Evolutionary conservation across 1,139 yeast genomes (phyloP), one percentile per base, ranked within the genome.

Genomic region (Pichia sp.): DNA sequence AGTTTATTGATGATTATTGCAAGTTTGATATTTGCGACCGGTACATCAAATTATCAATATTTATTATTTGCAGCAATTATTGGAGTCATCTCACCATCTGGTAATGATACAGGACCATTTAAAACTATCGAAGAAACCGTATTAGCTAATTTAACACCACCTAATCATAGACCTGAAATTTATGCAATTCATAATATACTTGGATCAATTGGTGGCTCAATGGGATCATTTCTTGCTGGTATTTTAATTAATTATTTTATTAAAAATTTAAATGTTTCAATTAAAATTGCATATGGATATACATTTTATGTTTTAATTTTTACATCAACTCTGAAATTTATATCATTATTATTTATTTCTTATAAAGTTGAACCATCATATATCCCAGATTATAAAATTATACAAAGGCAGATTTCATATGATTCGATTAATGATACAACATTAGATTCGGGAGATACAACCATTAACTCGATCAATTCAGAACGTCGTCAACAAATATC

Each of bases 51-150:
- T 60, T 87, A 73, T 64, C 67, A 71, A 60, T 55, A 84, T 0
- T 70, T 90, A 45, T 70, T 90, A 34, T 30, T 75, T 4, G 95
- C 96, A 3, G 83, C 87, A 1, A 72, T 76, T 7, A 56, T 81
- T 48, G 88, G 88, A 0, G 90, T 90, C 14, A 85, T 90, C 6
- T 87, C 96, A 1, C 96, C 96, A 0, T 82, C 91, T 41, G 96
- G 96, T 18, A 93, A 85, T 62, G 97, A 90, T 64, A 88, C 93
- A 0, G 97, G 97, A 0, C 97, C 97, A 0, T 90, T 90, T 69
- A 85, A 87, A 63, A 82, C 95, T 1, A 82, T 90, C 25, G 97
- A 90, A 65, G 96, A 90, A 65, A 86, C 95, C 0, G 78, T 87
- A 33, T 73, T 90, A 53, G 96, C 96, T 0, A 95, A 88, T 67